Base-by-base conservation (phyloP, 352 stramenopile species). In the Pythium brassicae region DNA sequence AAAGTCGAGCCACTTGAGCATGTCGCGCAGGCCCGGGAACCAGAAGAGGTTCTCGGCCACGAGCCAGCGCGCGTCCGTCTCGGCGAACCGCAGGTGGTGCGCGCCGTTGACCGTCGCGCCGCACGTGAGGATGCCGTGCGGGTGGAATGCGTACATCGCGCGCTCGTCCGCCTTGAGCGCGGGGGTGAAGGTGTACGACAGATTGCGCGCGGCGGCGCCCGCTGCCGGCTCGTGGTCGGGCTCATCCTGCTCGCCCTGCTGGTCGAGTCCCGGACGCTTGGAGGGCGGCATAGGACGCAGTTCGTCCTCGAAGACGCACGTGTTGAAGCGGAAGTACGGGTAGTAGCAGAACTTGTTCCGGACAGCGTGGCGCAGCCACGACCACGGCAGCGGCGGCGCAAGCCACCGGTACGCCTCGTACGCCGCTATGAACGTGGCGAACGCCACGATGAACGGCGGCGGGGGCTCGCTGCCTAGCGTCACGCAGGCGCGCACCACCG, bases 1-100 rank as follows among this genome's bases (percentile, higher is more conserved):
- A 37, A 84, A 88, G 34, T 83, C 66, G 56, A 83, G 79, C 81
- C 83, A 94, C n/a, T 71, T 51, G 15, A 91, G 63, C 25, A 92
- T 61, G 42, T 92, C 78, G 12, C 81, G 69, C 59, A 91, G 69
- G 14, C 80, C 34, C 0, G 83, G 83, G 62, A 92, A 81, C 57
- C 68, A 80, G 53, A 92, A 92, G 17, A 94, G 57, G 46, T 73
- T 83, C 48, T 85, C 70, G 0, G 81, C 67, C 29, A 84, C 73
- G 40, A 94, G 75, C 83, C 81, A 94, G 11, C 66, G 68, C 35
- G 72, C 70, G 22, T 74, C 63, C 19, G 69, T 70, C 12, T 77
- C 53, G 4, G 72, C 34, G 50, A 89, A 92, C 0, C 66, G 59
- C 50, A 66, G 54, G 54, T 84, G 68, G 47, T 83, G 74, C 9